A percentile compares a stretch with the other conserved stretches of the same genome.
phyloP scores from a whole-genome alignment of 352 stramenopile genomes.

The Phytopythium delawarense region DNA sequence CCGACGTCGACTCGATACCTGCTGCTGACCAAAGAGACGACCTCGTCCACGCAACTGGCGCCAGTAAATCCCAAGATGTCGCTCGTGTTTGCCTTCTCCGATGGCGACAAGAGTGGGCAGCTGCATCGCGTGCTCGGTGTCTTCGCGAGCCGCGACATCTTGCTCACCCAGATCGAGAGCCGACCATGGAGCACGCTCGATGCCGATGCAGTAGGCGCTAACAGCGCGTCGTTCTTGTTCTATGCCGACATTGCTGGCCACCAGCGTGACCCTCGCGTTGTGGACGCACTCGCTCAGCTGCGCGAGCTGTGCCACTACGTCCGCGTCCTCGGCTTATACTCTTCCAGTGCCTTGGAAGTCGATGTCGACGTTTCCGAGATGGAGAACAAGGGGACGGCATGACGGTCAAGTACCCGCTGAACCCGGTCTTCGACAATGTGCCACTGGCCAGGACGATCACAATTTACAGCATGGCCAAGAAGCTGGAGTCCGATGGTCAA shows the following conservation, averaged over 20 bases:
- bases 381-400: constrained; percentile 19
- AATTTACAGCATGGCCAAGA: constrained; percentile 92
- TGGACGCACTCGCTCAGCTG: constrained; percentile 76
- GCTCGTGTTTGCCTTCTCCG: constrained; percentile 66
- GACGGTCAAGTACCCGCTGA: constrained; percentile 57
- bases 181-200: constrained; percentile 34
- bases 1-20: constrained; percentile 79
- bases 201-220: constrained; percentile 12
- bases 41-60: constrained; percentile 10
- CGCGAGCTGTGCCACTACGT: constrained; percentile 78
- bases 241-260: constrained; percentile 65
- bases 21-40: constrained; percentile 28
- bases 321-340: constrained; percentile 82
- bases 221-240: constrained; percentile 64
- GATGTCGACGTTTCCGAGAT: neutral
- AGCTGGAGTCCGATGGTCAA: constrained; percentile 92
- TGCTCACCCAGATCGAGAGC: constrained; percentile 72
- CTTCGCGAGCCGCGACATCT: constrained; percentile 60
- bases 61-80: constrained; percentile 52
- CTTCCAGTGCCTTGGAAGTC: constrained; percentile 29
- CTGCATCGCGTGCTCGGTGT: constrained; percentile 56
- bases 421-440: constrained; percentile 79
- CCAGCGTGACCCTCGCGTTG: constrained; percentile 48
- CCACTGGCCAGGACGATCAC: constrained; percentile 90
- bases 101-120: constrained; percentile 54